These are phyloP conservation scores for Fusarium torreyae DNA, from an alignment of 2,329 filamentous ascomycete species.

Conservation along the genomic window DNA sequence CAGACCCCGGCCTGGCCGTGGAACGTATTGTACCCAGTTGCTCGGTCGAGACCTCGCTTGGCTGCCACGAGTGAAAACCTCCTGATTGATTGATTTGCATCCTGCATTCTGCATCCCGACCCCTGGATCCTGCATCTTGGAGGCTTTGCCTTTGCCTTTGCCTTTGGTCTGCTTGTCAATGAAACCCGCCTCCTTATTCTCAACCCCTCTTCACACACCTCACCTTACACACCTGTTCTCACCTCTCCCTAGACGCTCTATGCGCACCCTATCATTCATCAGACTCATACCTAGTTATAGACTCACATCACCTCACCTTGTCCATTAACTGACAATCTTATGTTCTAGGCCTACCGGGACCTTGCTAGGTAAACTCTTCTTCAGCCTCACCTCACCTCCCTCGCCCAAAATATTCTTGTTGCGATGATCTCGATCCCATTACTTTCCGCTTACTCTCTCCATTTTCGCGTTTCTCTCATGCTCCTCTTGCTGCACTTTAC, in stretches of 20 bases:
- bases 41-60: constrained; percentile 44
- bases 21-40: constrained; percentile 30
- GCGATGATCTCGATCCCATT: constrained; percentile 14
- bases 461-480: constrained; percentile 7
- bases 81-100: constrained; percentile 33
- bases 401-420: constrained; percentile 1
- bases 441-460: constrained; percentile 1
- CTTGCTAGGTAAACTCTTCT: constrained; percentile 52
- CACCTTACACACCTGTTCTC: background rate
- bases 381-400: constrained; percentile 12
- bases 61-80: constrained; percentile 26
- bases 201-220: constrained; percentile 1
- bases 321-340: constrained; percentile 43
- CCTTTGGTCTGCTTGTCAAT: background rate
- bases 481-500: constrained; percentile 3
- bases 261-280: constrained; percentile 4
- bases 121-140: constrained; percentile 15
- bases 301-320: constrained; percentile 1
- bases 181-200: background rate
- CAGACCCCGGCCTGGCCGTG: constrained; percentile 38
- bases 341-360: constrained; percentile 57
- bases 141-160: background rate
- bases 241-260: constrained; percentile 9
- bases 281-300: background rate
- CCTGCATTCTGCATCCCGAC: constrained; percentile 33